phyloP scores from a whole-genome alignment of 139 green algal genomes.

The Zygnema cylindricum region DNA sequence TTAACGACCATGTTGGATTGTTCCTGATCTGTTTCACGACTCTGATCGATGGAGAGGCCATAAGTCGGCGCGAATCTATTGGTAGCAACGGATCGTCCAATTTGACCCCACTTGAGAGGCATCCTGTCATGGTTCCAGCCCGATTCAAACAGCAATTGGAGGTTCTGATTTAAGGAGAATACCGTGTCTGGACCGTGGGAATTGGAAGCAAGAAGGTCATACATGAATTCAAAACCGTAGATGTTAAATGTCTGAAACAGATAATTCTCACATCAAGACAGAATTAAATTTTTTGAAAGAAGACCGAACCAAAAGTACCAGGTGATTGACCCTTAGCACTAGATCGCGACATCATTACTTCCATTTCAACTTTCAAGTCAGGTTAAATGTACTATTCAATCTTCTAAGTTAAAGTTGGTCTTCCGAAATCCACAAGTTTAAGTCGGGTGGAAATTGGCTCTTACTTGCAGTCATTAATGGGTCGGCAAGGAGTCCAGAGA shows the following conservation, averaged over 20 bases:
- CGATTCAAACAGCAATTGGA: no score
- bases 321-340: no score
- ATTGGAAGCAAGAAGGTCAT: neutral
- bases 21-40: neutral
- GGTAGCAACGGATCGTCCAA: neutral
- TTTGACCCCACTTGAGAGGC: neutral
- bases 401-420: no score
- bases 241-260: neutral
- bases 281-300: neutral
- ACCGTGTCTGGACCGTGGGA: neutral
- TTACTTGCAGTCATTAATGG: slow-evolving; percentile 2
- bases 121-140: no score
- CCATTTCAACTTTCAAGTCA: no score
- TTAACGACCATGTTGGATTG: neutral
- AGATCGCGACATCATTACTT: no score
- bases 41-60: neutral
- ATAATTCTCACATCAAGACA: neutral
- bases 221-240: neutral
- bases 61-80: neutral
- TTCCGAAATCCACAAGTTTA: no score
- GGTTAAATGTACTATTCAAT: no score
- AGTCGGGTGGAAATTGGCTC: no score
- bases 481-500: neutral
- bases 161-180: neutral
- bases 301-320: neutral